Conservation (phyloP, 345 rosid genomes). For the Citrus unshiu region DNA sequence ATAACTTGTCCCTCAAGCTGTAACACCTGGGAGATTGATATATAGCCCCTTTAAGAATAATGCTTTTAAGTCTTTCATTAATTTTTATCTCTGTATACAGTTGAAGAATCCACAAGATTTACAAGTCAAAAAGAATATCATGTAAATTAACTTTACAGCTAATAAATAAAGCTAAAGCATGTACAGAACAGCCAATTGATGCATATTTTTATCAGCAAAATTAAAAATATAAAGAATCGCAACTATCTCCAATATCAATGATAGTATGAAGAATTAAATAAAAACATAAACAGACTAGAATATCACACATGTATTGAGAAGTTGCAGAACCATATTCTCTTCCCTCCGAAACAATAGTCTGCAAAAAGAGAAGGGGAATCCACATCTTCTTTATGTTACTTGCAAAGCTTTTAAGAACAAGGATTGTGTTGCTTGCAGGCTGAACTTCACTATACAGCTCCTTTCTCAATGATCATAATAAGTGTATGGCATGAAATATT, state of each 20-base stretch:
- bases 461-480: background rate
- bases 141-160: background rate
- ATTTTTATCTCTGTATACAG: background rate
- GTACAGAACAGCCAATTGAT: background rate
- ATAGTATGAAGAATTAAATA: background rate
- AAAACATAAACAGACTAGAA: background rate
- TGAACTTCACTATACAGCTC: background rate
- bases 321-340: background rate
- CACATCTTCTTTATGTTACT: constrained; percentile 5
- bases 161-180: background rate
- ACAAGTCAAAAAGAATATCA: background rate
- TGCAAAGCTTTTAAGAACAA: constrained; percentile 3
- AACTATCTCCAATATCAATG: background rate
- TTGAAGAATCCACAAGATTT: background rate
- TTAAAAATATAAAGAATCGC: background rate
- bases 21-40: background rate
- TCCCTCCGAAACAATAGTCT: background rate
- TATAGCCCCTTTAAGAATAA: background rate
- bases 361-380: background rate
- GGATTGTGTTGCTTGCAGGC: background rate
- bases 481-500: background rate
- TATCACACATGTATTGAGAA: background rate
- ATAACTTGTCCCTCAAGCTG: background rate
- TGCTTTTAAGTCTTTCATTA: background rate
- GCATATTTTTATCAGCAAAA: background rate